Percentiles rank a stretch among this genome's conserved stretches.
phyloP scores from a whole-genome alignment of 2,329 filamentous ascomycete species.

The Akanthomyces uredinophilus region DNA sequence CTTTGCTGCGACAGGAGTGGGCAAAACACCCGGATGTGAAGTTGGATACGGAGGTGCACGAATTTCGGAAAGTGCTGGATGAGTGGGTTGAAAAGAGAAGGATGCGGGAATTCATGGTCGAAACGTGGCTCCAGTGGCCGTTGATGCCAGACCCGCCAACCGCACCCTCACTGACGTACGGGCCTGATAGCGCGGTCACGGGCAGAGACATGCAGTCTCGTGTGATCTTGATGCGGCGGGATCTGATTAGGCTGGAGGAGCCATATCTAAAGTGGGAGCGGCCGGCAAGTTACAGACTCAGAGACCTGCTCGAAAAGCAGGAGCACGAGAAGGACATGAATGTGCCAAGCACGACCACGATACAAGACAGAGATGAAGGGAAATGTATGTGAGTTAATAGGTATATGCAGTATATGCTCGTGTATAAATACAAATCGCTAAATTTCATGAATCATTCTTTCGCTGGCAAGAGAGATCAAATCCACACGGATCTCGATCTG shows the following conservation, averaged over 20 bases:
- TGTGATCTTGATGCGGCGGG: neutral
- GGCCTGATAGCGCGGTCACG: neutral
- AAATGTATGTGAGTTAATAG: neutral
- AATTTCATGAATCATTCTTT: neutral
- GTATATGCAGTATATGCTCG: neutral
- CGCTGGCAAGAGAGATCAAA: neutral
- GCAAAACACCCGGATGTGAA: conserved; percentile 27
- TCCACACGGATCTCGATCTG: neutral
- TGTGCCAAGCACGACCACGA: neutral
- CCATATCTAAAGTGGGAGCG: conserved; percentile 11
- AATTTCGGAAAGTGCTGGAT: conserved; percentile 17
- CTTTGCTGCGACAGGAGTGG: conserved; percentile 23
- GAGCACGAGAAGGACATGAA: neutral
- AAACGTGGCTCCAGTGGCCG: conserved; percentile 18
- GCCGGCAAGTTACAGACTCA: conserved; percentile 12
- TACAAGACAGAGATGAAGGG: neutral
- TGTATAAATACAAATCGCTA: neutral
- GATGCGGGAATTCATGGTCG: conserved; percentile 7
- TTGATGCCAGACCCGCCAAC: conserved; percentile 15
- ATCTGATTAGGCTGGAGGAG: neutral
- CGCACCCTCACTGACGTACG: neutral
- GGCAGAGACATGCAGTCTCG: neutral
- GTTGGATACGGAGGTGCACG: conserved; percentile 26
- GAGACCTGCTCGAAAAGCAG: neutral
- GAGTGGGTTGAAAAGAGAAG: conserved; percentile 21